Evolutionary conservation across 352 stramenopile species (phyloP), one percentile per base, ranked within the genome.

Genomic region (Peronospora destructor): DNA sequence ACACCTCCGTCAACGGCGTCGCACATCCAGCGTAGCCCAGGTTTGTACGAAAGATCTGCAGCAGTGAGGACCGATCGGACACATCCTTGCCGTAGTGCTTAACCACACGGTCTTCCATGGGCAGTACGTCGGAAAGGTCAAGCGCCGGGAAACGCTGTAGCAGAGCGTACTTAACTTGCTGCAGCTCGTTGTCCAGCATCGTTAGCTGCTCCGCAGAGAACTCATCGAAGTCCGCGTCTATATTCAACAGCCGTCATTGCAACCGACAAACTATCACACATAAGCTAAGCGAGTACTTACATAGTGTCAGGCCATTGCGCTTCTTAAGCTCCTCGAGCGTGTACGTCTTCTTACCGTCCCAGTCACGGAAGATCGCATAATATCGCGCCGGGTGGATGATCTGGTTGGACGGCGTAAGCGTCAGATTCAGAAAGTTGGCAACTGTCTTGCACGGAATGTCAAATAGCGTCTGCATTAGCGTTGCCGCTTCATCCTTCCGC

Each of bases 31-130:
- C 82, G 64, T 96, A 96, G 26, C 87, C 87, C 28, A 92, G 61
- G 68, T 96, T 96, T 32, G 84, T 91, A 59, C 71, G 73, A 64
- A 96, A 96, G 53, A 96, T 95, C 71, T 91, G 76, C 53, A 86
- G 76, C 49, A 96, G 71, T 35, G 79, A 93, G 39, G 82, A 94
- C 34, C 68, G 68, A 55, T 96, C 86, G 5, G 76, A 61, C 45
- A 96, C 86, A 61, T 96, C 87, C 25, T 94, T 77, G 52, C 87
- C 87, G 66, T 96, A 96, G 54, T 95, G 86, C 68, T 95, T 91
- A 25, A 94, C 72, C n/a, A 96, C 81, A 29, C 87, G 82, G 28
- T 95, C 78, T 43, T 76, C 84, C 61, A 96, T 95, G 9, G 87
- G 87, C 32, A 94, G 56, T n/a, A 96, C 66, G 48, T 94, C 87